Percentiles rank a stretch among this genome's conserved stretches.
Evolutionary conservation across 441 rosid genomes (phyloP).

Genomic region (Corymbia citriodora): DNA sequence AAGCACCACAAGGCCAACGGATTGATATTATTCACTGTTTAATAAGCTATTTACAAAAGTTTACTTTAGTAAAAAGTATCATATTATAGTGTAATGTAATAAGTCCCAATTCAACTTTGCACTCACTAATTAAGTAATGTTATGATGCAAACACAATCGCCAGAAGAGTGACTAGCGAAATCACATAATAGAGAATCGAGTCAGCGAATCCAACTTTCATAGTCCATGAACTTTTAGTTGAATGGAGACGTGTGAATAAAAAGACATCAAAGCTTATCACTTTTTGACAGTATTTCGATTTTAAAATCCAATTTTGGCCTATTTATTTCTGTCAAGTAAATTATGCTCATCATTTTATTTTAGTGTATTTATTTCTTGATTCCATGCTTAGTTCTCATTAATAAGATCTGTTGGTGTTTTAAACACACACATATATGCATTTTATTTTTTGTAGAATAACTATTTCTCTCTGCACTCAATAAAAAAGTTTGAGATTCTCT

Average conservation of each 20-base stretch:
- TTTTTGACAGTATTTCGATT: not conserved
- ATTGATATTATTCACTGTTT: not conserved
- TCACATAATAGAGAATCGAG: not conserved
- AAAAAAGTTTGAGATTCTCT: not conserved
- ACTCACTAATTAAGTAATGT: not conserved
- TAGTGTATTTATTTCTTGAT: not conserved
- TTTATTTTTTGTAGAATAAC: not conserved
- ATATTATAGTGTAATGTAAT: not conserved
- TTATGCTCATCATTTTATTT: not conserved
- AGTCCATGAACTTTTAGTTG: not conserved
- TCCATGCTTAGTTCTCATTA: not conserved
- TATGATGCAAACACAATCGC: not conserved
- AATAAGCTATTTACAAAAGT: not conserved
- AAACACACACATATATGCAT: not conserved
- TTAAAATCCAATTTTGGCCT: not conserved
- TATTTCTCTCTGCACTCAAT: not conserved
- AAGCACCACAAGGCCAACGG: not conserved
- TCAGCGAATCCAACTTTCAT: not conserved
- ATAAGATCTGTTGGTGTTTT: too few relatives aligned
- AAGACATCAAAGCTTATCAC: not conserved
- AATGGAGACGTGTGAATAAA: not conserved
- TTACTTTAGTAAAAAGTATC: not conserved
- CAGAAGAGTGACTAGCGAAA: not conserved
- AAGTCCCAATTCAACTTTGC: not conserved
- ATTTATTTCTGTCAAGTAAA: not conserved